Percentiles rank a stretch among this genome's conserved stretches.
Evolutionary conservation across 139 green algal species (phyloP).

Genomic region (Penium margaritaceum): DNA sequence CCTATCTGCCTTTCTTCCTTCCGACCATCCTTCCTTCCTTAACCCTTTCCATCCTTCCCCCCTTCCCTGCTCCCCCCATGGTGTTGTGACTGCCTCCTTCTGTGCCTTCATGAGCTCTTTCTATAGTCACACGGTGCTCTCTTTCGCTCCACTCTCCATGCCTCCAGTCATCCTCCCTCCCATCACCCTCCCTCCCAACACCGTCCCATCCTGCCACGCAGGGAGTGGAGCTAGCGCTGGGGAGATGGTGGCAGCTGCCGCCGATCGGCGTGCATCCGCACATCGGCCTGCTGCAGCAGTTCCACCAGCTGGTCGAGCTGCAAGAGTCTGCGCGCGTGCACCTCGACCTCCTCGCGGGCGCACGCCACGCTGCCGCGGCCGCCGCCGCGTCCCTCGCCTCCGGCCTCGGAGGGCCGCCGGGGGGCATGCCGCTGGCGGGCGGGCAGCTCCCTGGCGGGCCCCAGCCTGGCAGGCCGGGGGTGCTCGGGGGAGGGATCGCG

Average conservation of each 20-base stretch:
- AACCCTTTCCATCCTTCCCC: too few species aligned
- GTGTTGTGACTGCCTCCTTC: too few species aligned
- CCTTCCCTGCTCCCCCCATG: too few species aligned
- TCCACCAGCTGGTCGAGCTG: conserved; percentile 86
- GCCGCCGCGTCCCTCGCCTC: conserved; percentile 6
- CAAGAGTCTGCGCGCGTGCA: conserved; percentile 44
- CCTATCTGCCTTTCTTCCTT: background rate
- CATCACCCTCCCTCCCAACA: background rate
- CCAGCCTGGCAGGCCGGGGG: background rate
- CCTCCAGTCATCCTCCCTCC: background rate
- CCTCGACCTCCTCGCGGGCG: background rate
- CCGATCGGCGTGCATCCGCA: conserved; percentile 61
- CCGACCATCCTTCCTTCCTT: background rate
- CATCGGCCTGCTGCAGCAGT: conserved; percentile 64
- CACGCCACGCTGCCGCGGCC: background rate
- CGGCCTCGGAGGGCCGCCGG: background rate
- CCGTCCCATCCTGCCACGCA: conserved; percentile 1
- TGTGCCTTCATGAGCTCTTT: too few species aligned
- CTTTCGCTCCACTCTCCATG: too few species aligned
- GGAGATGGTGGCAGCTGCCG: conserved; percentile 84
- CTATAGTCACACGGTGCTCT: too few species aligned
- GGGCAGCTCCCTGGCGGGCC: background rate
- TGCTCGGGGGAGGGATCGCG: background rate
- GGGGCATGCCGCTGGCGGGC: background rate
- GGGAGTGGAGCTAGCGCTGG: conserved; percentile 40